Conservation (phyloP, 1,284 basidiomycete genomes). For the Irpex rosettiformis region DNA sequence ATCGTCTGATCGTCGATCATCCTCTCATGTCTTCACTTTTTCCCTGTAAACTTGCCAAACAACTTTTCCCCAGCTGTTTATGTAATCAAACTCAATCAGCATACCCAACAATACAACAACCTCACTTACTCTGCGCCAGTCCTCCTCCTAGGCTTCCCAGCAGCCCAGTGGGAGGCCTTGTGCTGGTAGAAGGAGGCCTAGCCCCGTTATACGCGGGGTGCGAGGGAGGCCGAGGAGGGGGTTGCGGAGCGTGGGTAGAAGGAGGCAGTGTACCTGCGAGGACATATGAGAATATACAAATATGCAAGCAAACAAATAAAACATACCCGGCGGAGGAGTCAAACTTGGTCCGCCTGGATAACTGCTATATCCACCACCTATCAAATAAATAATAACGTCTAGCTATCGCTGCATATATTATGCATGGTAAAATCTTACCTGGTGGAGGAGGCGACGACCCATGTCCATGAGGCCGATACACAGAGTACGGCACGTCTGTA, state of each 20-base stretch:
- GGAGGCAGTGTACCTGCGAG: too few species aligned
- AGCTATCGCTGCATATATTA: background rate
- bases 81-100: background rate
- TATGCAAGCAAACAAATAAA: too few species aligned
- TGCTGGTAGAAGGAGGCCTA: too few species aligned
- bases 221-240: too few species aligned
- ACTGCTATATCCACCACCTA: background rate
- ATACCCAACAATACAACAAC: background rate
- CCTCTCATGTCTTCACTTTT: background rate
- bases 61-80: constrained; percentile 14
- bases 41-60: constrained; percentile 16
- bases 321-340: constrained; percentile 1
- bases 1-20: too few species aligned
- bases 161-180: background rate
- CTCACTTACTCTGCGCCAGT: constrained; percentile 22
- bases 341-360: background rate
- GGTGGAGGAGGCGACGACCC: background rate
- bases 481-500: constrained; percentile 1
- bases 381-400: background rate
- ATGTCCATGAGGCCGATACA: background rate
- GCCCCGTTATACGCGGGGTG: too few species aligned
- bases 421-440: background rate
- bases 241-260: too few species aligned
- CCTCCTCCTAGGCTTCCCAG: background rate
- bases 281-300: too few species aligned